Evolutionary conservation across 805 yeast genomes (phyloP).

Genomic region (Kuraishia molischiana): DNA sequence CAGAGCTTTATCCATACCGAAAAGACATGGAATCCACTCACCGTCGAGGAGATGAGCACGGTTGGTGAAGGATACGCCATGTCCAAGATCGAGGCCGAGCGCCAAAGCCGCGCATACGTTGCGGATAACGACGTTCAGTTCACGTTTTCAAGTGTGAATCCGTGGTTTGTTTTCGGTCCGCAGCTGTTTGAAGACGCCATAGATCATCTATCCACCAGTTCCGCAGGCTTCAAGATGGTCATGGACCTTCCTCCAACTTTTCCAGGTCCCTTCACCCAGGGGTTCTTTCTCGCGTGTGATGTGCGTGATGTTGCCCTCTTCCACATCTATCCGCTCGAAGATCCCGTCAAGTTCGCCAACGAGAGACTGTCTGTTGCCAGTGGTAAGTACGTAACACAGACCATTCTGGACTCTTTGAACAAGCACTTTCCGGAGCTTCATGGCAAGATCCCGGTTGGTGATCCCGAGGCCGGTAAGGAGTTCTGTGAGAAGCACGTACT

Average conservation of each 20-base stretch:
- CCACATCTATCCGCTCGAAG: slow-evolving; percentile 36
- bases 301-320: slow-evolving; percentile 39
- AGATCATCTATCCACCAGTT: slow-evolving; percentile 22
- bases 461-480: slow-evolving; percentile 17
- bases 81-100: slow-evolving; percentile 29
- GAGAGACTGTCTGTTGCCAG: slow-evolving; percentile 21
- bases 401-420: slow-evolving; percentile 18
- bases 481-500: slow-evolving; percentile 3
- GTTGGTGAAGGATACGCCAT: slow-evolving; percentile 20
- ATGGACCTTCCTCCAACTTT: slow-evolving; percentile 16
- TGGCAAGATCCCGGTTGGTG: slow-evolving; percentile 28
- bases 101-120: slow-evolving; percentile 24
- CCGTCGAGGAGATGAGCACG: slow-evolving; percentile 8
- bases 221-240: slow-evolving; percentile 24
- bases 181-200: slow-evolving; percentile 23
- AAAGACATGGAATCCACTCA: slow-evolving; percentile 16
- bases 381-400: slow-evolving; percentile 16
- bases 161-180: slow-evolving; percentile 35
- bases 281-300: slow-evolving; percentile 19
- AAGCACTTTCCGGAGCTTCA: slow-evolving; percentile 25
- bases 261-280: slow-evolving; percentile 6
- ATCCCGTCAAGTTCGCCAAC: slow-evolving; percentile 18
- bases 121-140: slow-evolving; percentile 20
- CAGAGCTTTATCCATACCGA: slow-evolving; percentile 11
- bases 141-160: slow-evolving; percentile 23